phyloP scores from a whole-genome alignment of 192 early-diverging fungal species.

The Backusella australiensis region DNA sequence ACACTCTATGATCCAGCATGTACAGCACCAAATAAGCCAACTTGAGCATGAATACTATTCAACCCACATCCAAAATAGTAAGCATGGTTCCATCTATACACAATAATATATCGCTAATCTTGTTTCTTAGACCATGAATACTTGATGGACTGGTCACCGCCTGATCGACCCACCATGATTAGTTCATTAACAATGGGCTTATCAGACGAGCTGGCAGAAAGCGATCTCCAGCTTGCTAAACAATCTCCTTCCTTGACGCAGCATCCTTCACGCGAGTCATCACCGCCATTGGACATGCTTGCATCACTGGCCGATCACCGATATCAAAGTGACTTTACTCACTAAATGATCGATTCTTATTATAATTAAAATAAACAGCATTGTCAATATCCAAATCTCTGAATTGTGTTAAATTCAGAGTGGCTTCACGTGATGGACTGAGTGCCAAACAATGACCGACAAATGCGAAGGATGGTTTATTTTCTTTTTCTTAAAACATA shows the following conservation, averaged over 20 bases:
- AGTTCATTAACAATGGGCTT: conserved; percentile 35
- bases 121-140: conserved; percentile 9
- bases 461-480: background rate
- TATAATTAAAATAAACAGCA: too few relatives aligned
- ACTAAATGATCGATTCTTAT: background rate
- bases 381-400: too few relatives aligned
- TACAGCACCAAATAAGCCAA: conserved; percentile 33
- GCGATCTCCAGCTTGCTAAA: conserved; percentile 22
- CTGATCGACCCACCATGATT: conserved; percentile 34
- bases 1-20: conserved; percentile 23
- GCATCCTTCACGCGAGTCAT: conserved; percentile 7
- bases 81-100: background rate
- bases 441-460: background rate
- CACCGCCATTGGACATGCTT: conserved; percentile 21
- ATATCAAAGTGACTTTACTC: conserved; percentile 9
- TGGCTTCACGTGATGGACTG: background rate
- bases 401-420: too few relatives aligned
- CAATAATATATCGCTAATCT: background rate
- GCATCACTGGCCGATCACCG: conserved; percentile 27
- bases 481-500: background rate
- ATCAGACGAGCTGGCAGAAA: conserved; percentile 16
- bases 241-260: background rate
- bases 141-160: conserved; percentile 27
- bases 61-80: conserved; percentile 13
- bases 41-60: conserved; percentile 35